phyloP scores from a whole-genome alignment of 345 rosid genomes.

The Eucalyptus globulus region DNA sequence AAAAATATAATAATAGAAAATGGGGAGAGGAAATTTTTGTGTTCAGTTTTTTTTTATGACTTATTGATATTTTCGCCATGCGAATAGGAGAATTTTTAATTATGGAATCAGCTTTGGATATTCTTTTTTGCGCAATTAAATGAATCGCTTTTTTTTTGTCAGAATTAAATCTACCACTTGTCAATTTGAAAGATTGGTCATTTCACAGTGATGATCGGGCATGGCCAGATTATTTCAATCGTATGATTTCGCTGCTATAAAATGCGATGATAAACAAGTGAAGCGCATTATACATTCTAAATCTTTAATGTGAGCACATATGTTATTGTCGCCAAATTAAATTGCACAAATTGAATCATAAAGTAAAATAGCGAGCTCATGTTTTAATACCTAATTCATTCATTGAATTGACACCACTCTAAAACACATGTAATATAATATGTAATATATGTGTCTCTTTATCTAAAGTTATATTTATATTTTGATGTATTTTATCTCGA shows the following conservation, averaged over 20 bases:
- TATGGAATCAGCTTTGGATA: too few relatives aligned
- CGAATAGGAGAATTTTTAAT: too few relatives aligned
- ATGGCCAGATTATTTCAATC: background rate
- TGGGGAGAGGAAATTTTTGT: background rate
- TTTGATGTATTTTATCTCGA: accelerated
- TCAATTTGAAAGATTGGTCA: background rate
- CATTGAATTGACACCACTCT: accelerated
- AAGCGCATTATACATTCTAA: background rate
- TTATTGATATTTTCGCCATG: background rate
- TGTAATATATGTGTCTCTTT: background rate
- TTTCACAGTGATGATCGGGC: background rate
- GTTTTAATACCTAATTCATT: background rate
- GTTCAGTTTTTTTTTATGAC: background rate
- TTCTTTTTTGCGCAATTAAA: too few relatives aligned
- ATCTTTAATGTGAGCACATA: accelerated
- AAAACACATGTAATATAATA: background rate
- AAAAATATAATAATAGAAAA: background rate
- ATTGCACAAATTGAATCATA: background rate
- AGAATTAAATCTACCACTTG: accelerated
- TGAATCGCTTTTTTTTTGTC: too few relatives aligned
- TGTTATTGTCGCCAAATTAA: accelerated
- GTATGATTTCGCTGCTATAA: background rate
- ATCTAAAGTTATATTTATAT: too few relatives aligned
- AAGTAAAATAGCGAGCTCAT: accelerated
- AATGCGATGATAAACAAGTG: background rate